Base-by-base conservation (phyloP, 2,329 filamentous ascomycete species). In the Raffaelea deltoideospora region DNA sequence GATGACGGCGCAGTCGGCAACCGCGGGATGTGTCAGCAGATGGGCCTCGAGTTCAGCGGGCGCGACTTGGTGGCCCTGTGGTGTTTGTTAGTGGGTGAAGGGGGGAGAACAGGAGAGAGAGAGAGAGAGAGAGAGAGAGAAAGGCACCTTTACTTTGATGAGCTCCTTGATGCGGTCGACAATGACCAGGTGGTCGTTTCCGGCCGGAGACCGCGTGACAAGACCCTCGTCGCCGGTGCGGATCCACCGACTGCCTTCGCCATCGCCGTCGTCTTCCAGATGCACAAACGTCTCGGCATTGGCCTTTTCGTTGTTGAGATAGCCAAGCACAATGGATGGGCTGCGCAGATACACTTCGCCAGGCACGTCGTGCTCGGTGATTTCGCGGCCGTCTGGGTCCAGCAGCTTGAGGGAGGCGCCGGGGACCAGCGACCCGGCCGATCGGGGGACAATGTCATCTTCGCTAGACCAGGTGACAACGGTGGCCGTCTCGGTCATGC, bases 1-100 rank as follows among this genome's bases (percentile, higher is more conserved):
- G 2, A 71, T 65, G 1, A 64, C 67, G 4, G 67, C 70, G 6
- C 65, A 67, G 45, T 84, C 79, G 30, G 64, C 63, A 20, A 84
- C 61, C 17, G 51, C 56, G 6, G 53, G 52, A 26, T 59, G 53
- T 34, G 65, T 59, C 6, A 65, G 50, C 24, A 67, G 48, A 9
- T 65, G 39, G 2, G 51, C 60, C 46, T 67, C 63, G 9, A 67
- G 52, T 45, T 67, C 69, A 1, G 68, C 67, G 1, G 69, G 69
- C 2, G 68, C 67, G 5, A 73, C 69, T 45, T 73, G 69, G 42
- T 64, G 61, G 5, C 66, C 69, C 55, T 82, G 31, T n/a, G n/a
- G n/a, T n/a, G n/a, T n/a, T n/a, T n/a, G n/a, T n/a, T n/a, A n/a
- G n/a, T n/a, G n/a, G n/a, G n/a, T n/a, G n/a, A n/a, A n/a, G n/a